A percentile compares a stretch with the other conserved stretches of the same genome.
phyloP scores from a whole-genome alignment of 257 asterid species.

The Linaria vulgaris region DNA sequence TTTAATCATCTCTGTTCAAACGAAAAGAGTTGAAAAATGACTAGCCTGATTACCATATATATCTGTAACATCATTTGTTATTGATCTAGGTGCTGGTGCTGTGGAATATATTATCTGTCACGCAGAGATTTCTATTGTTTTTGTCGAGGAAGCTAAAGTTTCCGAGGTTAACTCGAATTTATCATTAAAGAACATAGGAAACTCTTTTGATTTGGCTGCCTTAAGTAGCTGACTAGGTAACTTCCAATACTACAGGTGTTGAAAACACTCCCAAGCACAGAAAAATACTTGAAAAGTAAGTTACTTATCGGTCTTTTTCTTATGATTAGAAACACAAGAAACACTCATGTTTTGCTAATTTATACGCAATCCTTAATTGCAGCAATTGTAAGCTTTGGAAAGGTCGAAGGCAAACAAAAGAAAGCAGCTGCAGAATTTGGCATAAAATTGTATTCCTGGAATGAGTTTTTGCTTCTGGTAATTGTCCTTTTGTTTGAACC shows the following conservation, averaged over 20 bases:
- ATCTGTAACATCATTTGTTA: conserved; percentile 13
- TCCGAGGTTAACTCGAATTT: conserved; percentile 46
- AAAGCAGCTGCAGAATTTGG: conserved; percentile 48
- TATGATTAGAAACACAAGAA: not conserved
- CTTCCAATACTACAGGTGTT: conserved; percentile 44
- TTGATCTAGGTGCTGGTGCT: conserved; percentile 70
- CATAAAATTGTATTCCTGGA: conserved; percentile 62
- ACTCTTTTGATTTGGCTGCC: not conserved
- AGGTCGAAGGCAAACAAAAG: conserved; percentile 51
- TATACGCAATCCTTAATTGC: conserved; percentile 8
- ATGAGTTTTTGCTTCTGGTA: conserved; percentile 76
- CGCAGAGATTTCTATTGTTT: conserved; percentile 69
- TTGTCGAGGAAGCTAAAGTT: conserved; percentile 66
- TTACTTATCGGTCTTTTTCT: conserved; percentile 7
- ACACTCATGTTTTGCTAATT: conserved; percentile 1
- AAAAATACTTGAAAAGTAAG: conserved; percentile 65
- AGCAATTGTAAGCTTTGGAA: conserved; percentile 80
- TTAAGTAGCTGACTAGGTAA: conserved; percentile 2
- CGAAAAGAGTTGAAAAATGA: not conserved
- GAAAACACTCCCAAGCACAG: conserved; percentile 59
- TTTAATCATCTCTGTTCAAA: not conserved
- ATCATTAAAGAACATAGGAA: not conserved
- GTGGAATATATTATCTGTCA: conserved; percentile 71
- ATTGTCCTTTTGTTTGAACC: conserved; percentile 3
- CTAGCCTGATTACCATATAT: not conserved